Evolutionary conservation across 2,329 filamentous ascomycete genomes (phyloP).

Genomic region (Pseudocercospora macadamiae): DNA sequence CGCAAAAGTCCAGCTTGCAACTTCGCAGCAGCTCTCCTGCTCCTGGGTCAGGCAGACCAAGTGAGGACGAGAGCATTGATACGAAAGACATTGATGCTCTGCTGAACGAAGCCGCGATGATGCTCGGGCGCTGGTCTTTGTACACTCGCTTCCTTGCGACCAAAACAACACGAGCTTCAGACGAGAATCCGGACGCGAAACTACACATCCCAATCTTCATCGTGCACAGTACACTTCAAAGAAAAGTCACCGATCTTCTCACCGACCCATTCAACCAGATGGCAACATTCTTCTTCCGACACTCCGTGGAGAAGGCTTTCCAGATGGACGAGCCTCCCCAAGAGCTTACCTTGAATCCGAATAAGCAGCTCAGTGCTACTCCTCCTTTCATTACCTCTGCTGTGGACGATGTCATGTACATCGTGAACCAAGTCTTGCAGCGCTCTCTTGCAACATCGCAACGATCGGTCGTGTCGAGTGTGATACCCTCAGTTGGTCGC

Average conservation of each 20-base stretch:
- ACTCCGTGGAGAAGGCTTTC: conserved; percentile 96
- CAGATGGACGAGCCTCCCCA: conserved; percentile 87
- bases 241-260: conserved; percentile 76
- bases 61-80: conserved; percentile 90
- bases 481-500: conserved; percentile 76
- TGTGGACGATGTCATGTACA: conserved; percentile 99
- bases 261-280: conserved; percentile 83
- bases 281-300: conserved; percentile 94
- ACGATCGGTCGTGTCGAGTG: conserved; percentile 72
- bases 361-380: conserved; percentile 71
- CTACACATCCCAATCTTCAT: conserved; percentile 74
- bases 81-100: conserved; percentile 95
- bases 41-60: conserved; percentile 59
- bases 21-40: conserved; percentile 75
- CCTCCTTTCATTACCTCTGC: conserved; percentile 91
- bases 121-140: conserved; percentile 91
- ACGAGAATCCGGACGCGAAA: conserved; percentile 34
- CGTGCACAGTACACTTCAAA: conserved; percentile 74
- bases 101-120: conserved; percentile 83
- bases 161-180: conserved; percentile 64
- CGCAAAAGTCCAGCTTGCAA: conserved; percentile 65
- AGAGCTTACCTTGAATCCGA: conserved; percentile 76
- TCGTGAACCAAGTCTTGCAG: conserved; percentile 88
- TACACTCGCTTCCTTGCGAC: conserved; percentile 86
- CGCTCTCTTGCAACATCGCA: conserved; percentile 86